Evolutionary conservation across 805 yeast genomes (phyloP).

Genomic region (Candida succiphila): DNA sequence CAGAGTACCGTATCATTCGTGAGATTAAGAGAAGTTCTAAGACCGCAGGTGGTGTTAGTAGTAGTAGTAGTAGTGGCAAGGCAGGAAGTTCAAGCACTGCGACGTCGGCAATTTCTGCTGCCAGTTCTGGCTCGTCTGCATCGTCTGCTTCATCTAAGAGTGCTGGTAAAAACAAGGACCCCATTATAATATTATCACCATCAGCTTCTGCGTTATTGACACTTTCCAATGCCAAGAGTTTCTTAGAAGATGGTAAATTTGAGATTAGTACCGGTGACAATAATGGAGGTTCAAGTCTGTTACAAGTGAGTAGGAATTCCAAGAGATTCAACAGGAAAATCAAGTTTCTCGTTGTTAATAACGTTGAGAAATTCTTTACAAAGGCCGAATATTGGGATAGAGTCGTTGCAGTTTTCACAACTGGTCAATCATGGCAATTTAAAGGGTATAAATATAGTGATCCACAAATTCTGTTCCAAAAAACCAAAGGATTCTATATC

Average conservation of each 20-base stretch:
- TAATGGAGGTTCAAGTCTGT: slow-evolving; percentile 27
- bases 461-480: slow-evolving; percentile 74
- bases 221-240: slow-evolving; percentile 54
- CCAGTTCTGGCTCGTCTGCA: neutral
- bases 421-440: slow-evolving; percentile 98
- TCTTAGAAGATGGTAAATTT: slow-evolving; percentile 64
- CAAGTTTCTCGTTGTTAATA: slow-evolving; percentile 74
- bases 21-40: slow-evolving; percentile 22
- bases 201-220: slow-evolving; percentile 67
- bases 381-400: slow-evolving; percentile 98
- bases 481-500: slow-evolving; percentile 73
- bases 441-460: slow-evolving; percentile 74
- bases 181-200: slow-evolving; percentile 70
- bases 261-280: slow-evolving; percentile 28
- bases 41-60: neutral
- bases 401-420: slow-evolving; percentile 89
- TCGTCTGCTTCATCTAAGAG: slow-evolving; percentile 3
- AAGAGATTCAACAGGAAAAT: slow-evolving; percentile 44
- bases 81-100: slow-evolving; percentile 9
- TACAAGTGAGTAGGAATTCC: slow-evolving; percentile 45
- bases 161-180: slow-evolving; percentile 40
- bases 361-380: slow-evolving; percentile 75
- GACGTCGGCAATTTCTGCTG: slow-evolving; percentile 4
- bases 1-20: slow-evolving; percentile 47
- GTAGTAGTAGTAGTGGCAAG: slow-evolving; percentile 2